Evolutionary conservation across 345 rosid species (phyloP).

Genomic region (Murraya koenigii): DNA sequence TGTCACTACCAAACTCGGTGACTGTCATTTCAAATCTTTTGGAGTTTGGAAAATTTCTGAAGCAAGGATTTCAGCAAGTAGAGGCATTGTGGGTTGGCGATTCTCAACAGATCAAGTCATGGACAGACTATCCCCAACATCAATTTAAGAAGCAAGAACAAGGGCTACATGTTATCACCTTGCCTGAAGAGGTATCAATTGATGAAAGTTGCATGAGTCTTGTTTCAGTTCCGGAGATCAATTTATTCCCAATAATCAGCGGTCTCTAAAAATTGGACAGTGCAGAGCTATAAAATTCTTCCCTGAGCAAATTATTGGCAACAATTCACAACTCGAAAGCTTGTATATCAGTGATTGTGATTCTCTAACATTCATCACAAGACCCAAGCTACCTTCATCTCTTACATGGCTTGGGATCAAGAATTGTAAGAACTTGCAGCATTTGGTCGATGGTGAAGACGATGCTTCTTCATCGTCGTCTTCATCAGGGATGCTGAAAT

Average conservation of each 20-base stretch:
- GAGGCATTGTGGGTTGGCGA: background rate
- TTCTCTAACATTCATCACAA: background rate
- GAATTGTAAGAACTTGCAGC: no score
- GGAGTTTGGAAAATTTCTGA: background rate
- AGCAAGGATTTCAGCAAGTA: background rate
- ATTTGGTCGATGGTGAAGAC: no score
- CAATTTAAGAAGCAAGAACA: background rate
- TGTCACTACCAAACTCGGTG: background rate
- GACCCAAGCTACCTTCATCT: no score
- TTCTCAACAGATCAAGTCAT: background rate
- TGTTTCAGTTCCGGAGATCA: background rate
- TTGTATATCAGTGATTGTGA: background rate
- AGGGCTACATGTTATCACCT: background rate
- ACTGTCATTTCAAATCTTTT: background rate
- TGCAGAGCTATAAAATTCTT: background rate
- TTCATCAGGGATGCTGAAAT: background rate
- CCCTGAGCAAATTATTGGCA: background rate
- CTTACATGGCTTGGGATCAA: no score
- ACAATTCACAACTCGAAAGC: background rate
- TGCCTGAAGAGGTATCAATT: background rate
- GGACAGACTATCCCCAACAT: background rate
- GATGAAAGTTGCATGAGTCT: background rate
- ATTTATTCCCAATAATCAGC: background rate
- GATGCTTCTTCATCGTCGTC: background rate
- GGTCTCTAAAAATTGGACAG: background rate